Conservation (phyloP, 1,284 basidiomycete genomes). For the Trichosporon inkin region DNA sequence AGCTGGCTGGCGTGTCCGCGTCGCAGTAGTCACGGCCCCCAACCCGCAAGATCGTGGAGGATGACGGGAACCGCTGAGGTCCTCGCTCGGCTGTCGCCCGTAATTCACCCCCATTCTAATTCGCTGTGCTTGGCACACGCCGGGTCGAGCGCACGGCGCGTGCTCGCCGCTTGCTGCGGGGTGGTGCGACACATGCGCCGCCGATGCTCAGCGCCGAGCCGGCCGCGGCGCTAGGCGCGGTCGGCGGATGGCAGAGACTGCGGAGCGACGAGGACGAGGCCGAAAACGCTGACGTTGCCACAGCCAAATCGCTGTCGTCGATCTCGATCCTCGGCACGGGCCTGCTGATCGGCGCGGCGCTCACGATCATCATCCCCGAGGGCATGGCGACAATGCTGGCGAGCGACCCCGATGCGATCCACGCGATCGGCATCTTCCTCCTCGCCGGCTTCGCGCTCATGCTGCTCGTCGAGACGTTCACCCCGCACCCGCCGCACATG, state of each 20-base stretch:
- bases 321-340: slow-evolving; percentile 72
- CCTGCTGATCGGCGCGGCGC: slow-evolving; percentile 78
- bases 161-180: not conserved
- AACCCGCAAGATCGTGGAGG: not conserved
- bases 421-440: slow-evolving; percentile 66
- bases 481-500: slow-evolving; percentile 40
- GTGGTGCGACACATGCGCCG: no score
- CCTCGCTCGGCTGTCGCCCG: not conserved
- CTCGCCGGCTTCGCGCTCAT: slow-evolving; percentile 77
- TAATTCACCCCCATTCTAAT: no score
- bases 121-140: not conserved
- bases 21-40: not conserved
- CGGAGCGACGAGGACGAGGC: not conserved
- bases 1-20: not conserved
- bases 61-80: slow-evolving; percentile 3
- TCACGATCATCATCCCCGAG: slow-evolving; percentile 91
- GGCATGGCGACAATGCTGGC: slow-evolving; percentile 53
- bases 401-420: slow-evolving; percentile 47
- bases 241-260: not conserved
- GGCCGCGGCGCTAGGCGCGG: no score
- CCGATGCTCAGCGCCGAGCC: no score
- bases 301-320: slow-evolving; percentile 58
- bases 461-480: slow-evolving; percentile 57
- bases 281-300: slow-evolving; percentile 1
- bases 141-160: not conserved